Evolutionary conservation across 345 rosid species (phyloP), one percentile per base, ranked within the genome.

Genomic region (Populus alba): DNA sequence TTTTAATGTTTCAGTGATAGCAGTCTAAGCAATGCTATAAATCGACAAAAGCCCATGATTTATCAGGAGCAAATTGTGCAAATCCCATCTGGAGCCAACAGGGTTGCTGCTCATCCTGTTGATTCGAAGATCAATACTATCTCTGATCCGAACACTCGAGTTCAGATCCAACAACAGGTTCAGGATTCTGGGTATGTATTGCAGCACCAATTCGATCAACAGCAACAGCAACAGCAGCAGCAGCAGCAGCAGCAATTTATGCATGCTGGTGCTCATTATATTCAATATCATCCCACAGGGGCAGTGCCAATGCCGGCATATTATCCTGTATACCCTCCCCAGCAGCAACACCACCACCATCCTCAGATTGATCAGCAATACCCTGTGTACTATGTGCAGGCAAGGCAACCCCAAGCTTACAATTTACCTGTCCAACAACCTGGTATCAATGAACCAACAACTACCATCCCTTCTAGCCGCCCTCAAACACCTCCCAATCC

Each of bases 361-460:
- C 90, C 83, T 59, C 98, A 92, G 79, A 84, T 90, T 66, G 97
- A 91, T 80, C 98, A 94, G 87, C 98, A 90, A 75, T 94, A 94
- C 72, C 93, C 94, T 3, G 76, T 94, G 62, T 96, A 92, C 74
- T 96, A 92, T 80, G 81, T 92, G 80, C 87, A 88, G 2, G 81
- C 91, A 23, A 88, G 88, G 75, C 97, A 87, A 59, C 83, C 89
- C 25, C 93, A 87, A 80, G 84, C 90, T 67, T 91, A 89, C 68
- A 89, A 84, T 81, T 38, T 95, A 71, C 87, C 92, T 39, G 81
- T 89, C 75, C 97, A 90, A 80, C 93, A 91, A 67, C 75, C 89
- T 35, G 88, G 82, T 73, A 74, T 89, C 27, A 86, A 57, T 63
- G 98, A 96, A 84, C 71, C 92, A 57, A 61, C 88, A 15, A 83